phyloP scores from a whole-genome alignment of 2,329 filamentous ascomycete species.

The Cercospora beticola region DNA sequence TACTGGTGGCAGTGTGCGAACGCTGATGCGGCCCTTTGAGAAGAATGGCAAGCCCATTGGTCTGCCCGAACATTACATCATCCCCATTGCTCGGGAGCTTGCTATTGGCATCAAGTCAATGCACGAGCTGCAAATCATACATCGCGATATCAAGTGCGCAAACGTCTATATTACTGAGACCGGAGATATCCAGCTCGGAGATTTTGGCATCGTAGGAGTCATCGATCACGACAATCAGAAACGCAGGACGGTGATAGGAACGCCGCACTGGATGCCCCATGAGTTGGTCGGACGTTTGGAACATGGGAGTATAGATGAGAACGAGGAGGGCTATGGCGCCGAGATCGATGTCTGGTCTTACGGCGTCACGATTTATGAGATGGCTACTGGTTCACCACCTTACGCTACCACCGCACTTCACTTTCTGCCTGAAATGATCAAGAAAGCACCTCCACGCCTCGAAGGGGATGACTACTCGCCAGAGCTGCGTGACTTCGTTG shows the following conservation, averaged over 20 bases:
- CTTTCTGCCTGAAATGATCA: slow-evolving; percentile 23
- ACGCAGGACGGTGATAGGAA: slow-evolving; percentile 76
- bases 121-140: slow-evolving; percentile 65
- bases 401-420: slow-evolving; percentile 45
- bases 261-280: slow-evolving; percentile 83
- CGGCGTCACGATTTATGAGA: slow-evolving; percentile 76
- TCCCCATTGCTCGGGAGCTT: slow-evolving; percentile 63
- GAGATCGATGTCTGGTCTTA: slow-evolving; percentile 79
- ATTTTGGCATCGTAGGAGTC: slow-evolving; percentile 79
- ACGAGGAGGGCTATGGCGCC: slow-evolving; percentile 49
- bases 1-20: slow-evolving; percentile 75
- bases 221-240: slow-evolving; percentile 72
- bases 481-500: slow-evolving; percentile 66
- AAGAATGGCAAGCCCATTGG: slow-evolving; percentile 31
- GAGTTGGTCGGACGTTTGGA: slow-evolving; percentile 57
- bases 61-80: slow-evolving; percentile 61
- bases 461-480: slow-evolving; percentile 71
- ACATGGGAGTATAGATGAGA: slow-evolving; percentile 46
- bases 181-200: slow-evolving; percentile 75
- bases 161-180: slow-evolving; percentile 78
- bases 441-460: slow-evolving; percentile 64
- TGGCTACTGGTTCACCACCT: slow-evolving; percentile 74
- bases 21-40: slow-evolving; percentile 52
- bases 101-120: slow-evolving; percentile 62
- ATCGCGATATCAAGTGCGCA: slow-evolving; percentile 67